Evolutionary conservation across 768 basidiomycete genomes (phyloP), one percentile per base, ranked within the genome.

Genomic region (Trametes elegans): DNA sequence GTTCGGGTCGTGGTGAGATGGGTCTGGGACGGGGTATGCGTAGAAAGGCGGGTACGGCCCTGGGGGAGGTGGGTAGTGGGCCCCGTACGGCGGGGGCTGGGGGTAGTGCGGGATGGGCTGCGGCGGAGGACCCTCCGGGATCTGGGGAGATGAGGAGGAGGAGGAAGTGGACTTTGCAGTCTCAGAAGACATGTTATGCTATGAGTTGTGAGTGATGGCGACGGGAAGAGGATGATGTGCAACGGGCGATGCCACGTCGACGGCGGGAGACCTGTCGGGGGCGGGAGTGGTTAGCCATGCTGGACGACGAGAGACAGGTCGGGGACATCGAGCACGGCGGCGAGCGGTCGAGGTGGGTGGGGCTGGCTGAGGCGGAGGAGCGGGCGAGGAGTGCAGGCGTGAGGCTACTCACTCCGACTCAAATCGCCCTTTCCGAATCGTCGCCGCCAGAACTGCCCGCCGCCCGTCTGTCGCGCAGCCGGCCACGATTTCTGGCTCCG

Each of bases 331-430:
- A 27, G 44, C 5, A 43, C 35, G 49, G 40, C 29, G 39, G 29
- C 19, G 40, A 40, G 46, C 13, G 32, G 10, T 38, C 16, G 27
- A 31, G 24, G 31, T 27, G 39, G 48, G 13, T 26, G 39, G 16
- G 48, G 41, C 27, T 29, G 45, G 47, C 26, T 51, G 44, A 16
- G 55, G 64, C 66, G 64, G 66, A 64, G 66, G 55, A 67, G 61
- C 49, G 58, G 57, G 58, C 36, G 57, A 57, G 51, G 40, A 53
- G 55, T 34, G 50, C 21, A 43, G 34, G n/a, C n/a, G n/a, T n/a
- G n/a, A n/a, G n/a, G 54, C 48, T 54, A 57, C 66, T 64, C 66
- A 68, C 67, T 68, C 67, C 67, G 67, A 68, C 65, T 65, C 62
- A 66, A 64, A 61, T 65, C 61, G 52, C 52, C 53, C 60, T 57